Conservation (phyloP, 108 stramenopile species). For the Licmophora abbreviata region DNA sequence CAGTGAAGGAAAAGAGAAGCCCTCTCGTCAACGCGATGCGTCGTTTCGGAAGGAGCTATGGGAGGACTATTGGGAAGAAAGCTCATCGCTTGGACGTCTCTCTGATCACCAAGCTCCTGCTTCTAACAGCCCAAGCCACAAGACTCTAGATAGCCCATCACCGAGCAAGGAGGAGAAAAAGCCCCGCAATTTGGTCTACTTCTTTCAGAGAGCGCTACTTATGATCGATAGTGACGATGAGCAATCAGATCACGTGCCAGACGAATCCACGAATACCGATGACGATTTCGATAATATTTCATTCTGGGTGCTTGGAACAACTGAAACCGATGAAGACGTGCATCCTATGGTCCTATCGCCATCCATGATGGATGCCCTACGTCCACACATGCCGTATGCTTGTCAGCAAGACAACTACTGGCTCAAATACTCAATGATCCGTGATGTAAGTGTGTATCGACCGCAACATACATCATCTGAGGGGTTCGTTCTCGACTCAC, state of each 20-base stretch:
- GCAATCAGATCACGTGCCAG: not conserved
- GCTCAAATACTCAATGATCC: constrained; percentile 44
- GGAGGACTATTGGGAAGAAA: not conserved
- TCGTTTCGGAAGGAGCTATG: constrained; percentile 8
- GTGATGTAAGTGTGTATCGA: constrained; percentile 30
- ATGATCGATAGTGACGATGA: not conserved
- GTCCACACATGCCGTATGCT: constrained; percentile 27
- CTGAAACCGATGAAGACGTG: constrained; percentile 23
- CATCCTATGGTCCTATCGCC: constrained; percentile 48
- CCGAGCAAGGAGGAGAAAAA: not conserved
- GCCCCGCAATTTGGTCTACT: not conserved
- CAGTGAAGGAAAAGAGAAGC: not conserved
- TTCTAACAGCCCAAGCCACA: not conserved
- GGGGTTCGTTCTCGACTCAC: constrained; percentile 14
- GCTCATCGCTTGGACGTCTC: not conserved
- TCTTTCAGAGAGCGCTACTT: not conserved
- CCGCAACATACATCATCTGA: not conserved
- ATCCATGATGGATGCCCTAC: constrained; percentile 39
- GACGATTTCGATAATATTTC: constrained; percentile 9
- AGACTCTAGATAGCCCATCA: not conserved
- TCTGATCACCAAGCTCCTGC: not conserved
- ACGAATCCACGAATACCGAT: not conserved
- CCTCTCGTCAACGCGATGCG: constrained; percentile 2
- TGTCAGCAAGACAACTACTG: constrained; percentile 41
- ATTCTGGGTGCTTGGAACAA: constrained; percentile 53